A percentile compares a stretch with the other conserved stretches of the same genome.
Evolutionary conservation across 164 flowering plant species (phyloP).

Genomic region (Berberis thunbergii): DNA sequence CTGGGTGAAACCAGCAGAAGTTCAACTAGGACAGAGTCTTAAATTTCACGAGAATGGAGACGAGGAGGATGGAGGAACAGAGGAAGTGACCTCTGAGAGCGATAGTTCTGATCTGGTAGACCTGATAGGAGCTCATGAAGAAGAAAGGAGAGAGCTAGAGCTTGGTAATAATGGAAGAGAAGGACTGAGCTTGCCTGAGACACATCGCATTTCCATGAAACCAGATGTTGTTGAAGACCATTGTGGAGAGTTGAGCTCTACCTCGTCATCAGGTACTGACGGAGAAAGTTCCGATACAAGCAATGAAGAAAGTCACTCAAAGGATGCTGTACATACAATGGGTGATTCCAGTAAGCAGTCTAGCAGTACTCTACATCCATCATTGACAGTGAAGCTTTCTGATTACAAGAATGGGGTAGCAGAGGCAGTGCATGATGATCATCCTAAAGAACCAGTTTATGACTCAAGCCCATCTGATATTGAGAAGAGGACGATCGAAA

Average conservation of each 20-base stretch:
- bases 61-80: no score
- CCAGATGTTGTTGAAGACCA: constrained; percentile 27
- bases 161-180: constrained; percentile 15
- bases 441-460: constrained; percentile 50
- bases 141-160: constrained; percentile 24
- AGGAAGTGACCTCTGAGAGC: constrained; percentile 20
- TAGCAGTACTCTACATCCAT: constrained; percentile 1
- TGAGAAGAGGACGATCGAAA: constrained; percentile 22
- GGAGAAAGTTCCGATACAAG: constrained; percentile 3
- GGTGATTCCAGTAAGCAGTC: constrained; percentile 6
- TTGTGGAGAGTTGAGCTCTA: constrained; percentile 13
- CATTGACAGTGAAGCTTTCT: not conserved
- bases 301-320: constrained; percentile 1
- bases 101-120: constrained; percentile 29
- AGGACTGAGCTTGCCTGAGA: constrained; percentile 13
- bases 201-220: constrained; percentile 13
- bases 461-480: constrained; percentile 55
- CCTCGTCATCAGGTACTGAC: constrained; percentile 9
- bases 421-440: constrained; percentile 22
- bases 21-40: constrained; percentile 12
- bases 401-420: not conserved
- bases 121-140: constrained; percentile 20
- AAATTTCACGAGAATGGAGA: constrained; percentile 20
- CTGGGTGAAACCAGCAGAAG: not conserved
- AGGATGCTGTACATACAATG: not conserved